These are phyloP conservation scores for Thielaviopsis punctulata DNA, from an alignment of 2,329 filamentous ascomycete genomes.

Conservation along the genomic window DNA sequence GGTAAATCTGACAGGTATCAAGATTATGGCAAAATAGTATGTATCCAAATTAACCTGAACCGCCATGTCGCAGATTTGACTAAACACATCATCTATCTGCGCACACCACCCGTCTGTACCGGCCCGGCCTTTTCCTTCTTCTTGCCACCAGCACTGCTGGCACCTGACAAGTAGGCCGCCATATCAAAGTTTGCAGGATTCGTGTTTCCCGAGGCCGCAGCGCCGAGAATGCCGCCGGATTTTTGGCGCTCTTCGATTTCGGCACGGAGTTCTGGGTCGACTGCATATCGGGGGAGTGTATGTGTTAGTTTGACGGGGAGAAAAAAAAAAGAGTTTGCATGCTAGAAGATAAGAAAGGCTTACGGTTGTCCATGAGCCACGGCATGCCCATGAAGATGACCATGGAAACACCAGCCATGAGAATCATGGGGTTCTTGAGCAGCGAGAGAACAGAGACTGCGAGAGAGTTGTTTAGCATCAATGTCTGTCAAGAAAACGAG, in stretches of 20 bases:
- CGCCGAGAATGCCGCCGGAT: constrained; percentile 49
- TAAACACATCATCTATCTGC: constrained; percentile 18
- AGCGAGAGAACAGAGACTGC: constrained; percentile 64
- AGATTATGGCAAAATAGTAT: no score
- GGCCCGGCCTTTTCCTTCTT: constrained; percentile 21
- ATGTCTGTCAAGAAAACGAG: background rate
- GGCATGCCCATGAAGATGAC: constrained; percentile 82
- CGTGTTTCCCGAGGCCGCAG: constrained; percentile 38
- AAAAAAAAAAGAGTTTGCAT: background rate
- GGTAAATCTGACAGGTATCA: no score
- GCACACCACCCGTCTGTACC: constrained; percentile 23
- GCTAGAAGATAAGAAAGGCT: constrained; percentile 21
- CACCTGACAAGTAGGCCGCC: constrained; percentile 45
- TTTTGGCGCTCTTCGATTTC: constrained; percentile 88
- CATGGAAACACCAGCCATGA: constrained; percentile 73
- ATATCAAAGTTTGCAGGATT: constrained; percentile 36
- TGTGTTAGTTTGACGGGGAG: constrained; percentile 11
- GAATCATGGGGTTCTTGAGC: constrained; percentile 90
- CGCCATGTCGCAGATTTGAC: no score
- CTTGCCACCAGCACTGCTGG: constrained; percentile 16
- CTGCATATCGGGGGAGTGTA: no score
- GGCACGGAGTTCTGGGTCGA: constrained; percentile 90
- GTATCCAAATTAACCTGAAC: no score
- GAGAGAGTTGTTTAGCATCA: background rate
- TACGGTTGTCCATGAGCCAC: constrained; percentile 90